Percentiles rank a stretch among this genome's conserved stretches.
These are phyloP conservation scores for Trichoderma afroharzianum DNA, from an alignment of 2,329 filamentous ascomycete species.

Conservation along the genomic window DNA sequence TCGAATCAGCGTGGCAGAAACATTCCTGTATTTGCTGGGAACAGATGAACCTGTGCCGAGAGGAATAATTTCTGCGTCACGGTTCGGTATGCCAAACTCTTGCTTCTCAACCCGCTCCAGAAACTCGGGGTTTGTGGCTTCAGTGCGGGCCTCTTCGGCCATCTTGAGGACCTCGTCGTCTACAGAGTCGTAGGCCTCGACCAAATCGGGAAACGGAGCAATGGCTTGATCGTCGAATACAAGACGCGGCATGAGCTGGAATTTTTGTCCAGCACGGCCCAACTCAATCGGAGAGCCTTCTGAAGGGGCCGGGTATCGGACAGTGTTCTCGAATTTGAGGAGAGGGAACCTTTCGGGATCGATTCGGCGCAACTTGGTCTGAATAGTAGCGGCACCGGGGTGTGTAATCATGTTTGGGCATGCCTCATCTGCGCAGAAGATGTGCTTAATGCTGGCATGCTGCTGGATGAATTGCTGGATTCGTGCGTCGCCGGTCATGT, in stretches of 20 bases:
- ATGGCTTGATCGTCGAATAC: constrained; percentile 44
- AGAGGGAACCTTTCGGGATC: constrained; percentile 71
- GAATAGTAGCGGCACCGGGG: constrained; percentile 61
- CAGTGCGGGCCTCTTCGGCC: constrained; percentile 45
- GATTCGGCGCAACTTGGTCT: constrained; percentile 66
- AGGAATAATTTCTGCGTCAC: constrained; percentile 77
- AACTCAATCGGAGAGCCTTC: constrained; percentile 32
- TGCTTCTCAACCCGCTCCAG: constrained; percentile 46
- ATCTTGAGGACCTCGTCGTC: constrained; percentile 46
- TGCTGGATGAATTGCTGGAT: constrained; percentile 68
- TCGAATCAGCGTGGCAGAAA: constrained; percentile 80
- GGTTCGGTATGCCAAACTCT: constrained; percentile 64
- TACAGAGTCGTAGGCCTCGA: constrained; percentile 42
- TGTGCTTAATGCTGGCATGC: constrained; percentile 62
- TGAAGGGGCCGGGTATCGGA: constrained; percentile 25
- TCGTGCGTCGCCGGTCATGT: constrained; percentile 58
- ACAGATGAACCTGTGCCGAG: constrained; percentile 88
- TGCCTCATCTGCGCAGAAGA: constrained; percentile 70
- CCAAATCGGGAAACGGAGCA: constrained; percentile 43
- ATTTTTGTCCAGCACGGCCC: constrained; percentile 43
- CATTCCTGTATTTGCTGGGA: constrained; percentile 92
- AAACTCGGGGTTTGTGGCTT: constrained; percentile 43
- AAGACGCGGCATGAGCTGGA: constrained; percentile 47
- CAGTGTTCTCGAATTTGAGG: constrained; percentile 59
- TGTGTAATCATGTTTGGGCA: constrained; percentile 74